These are phyloP conservation scores for Chaetoceros muelleri DNA, from an alignment of 108 stramenopile genomes.

Conservation along the genomic window DNA sequence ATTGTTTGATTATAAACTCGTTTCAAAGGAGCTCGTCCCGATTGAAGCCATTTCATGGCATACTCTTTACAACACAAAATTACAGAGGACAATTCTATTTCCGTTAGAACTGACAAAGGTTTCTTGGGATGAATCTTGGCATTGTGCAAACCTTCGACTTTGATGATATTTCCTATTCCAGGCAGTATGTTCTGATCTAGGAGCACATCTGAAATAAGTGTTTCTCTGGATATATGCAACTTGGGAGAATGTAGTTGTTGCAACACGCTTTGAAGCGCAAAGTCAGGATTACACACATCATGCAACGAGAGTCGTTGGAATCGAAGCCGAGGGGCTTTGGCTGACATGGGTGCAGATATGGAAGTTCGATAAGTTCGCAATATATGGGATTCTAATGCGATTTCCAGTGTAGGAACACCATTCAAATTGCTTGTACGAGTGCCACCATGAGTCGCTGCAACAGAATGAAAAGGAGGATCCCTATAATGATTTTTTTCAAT, in stretches of 20 bases:
- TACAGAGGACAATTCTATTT: slow-evolving; percentile 26
- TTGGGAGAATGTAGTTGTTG: slow-evolving; percentile 12
- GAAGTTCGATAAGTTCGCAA: slow-evolving; percentile 4
- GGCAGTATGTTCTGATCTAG: slow-evolving; percentile 47
- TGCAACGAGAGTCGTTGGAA: slow-evolving; percentile 11
- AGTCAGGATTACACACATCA: slow-evolving; percentile 31
- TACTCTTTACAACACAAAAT: slow-evolving; percentile 25
- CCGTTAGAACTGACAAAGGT: slow-evolving; percentile 18
- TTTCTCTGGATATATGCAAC: neutral
- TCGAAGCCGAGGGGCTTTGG: slow-evolving; percentile 27
- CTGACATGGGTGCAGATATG: slow-evolving; percentile 28
- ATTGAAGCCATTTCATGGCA: slow-evolving; percentile 42
- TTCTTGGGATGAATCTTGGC: slow-evolving; percentile 36
- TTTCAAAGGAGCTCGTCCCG: slow-evolving; percentile 35
- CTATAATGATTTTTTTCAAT: slow-evolving; percentile 11
- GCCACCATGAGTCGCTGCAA: too few relatives aligned
- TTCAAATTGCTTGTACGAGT: slow-evolving; percentile 5
- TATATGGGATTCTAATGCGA: slow-evolving; percentile 13
- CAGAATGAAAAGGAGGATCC: too few relatives aligned
- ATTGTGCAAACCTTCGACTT: slow-evolving; percentile 49
- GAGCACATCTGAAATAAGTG: slow-evolving; percentile 43
- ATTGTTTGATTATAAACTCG: slow-evolving; percentile 51
- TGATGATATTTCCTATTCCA: slow-evolving; percentile 62
- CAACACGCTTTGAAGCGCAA: slow-evolving; percentile 31
- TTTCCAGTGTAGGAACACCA: slow-evolving; percentile 17